Percentiles rank a stretch among this genome's conserved stretches.
Conservation (phyloP, 164 flowering plant genomes). For the Liriodendron chinense region DNA sequence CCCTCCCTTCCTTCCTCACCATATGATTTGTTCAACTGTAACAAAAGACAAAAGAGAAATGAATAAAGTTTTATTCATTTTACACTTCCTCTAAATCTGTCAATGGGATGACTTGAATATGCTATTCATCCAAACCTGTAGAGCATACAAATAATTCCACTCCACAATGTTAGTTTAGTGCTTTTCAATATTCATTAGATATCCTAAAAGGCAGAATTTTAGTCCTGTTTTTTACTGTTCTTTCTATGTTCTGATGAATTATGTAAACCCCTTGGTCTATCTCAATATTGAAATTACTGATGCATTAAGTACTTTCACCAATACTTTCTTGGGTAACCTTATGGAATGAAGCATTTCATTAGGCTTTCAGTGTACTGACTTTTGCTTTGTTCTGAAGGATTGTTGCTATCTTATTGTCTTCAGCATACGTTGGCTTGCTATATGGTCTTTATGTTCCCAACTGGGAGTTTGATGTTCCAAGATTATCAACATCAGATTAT, state of each 20-base stretch:
- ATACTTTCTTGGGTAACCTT: not conserved
- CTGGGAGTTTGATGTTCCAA: constrained; percentile 52
- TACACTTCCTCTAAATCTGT: not conserved
- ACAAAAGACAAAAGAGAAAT: not conserved
- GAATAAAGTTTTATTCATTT: not conserved
- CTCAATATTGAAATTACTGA: not conserved
- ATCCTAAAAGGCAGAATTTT: no score
- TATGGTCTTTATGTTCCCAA: constrained; percentile 75
- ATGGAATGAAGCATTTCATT: not conserved
- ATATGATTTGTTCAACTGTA: no score
- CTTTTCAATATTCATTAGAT: no score
- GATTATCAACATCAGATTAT: constrained; percentile 13
- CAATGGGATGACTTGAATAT: no score
- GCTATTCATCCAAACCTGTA: no score
- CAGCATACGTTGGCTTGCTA: constrained; percentile 43
- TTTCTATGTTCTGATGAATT: not conserved
- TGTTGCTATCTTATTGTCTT: constrained; percentile 38
- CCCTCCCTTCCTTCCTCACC: no score
- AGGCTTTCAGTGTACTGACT: constrained; percentile 6
- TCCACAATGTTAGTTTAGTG: no score
- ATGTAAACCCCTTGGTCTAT: not conserved
- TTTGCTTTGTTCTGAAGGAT: constrained; percentile 36
- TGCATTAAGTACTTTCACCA: not conserved
- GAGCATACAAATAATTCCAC: no score
- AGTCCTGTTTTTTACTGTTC: no score